phyloP scores from a whole-genome alignment of 139 green algal genomes.

The Chlorella sorokiniana region DNA sequence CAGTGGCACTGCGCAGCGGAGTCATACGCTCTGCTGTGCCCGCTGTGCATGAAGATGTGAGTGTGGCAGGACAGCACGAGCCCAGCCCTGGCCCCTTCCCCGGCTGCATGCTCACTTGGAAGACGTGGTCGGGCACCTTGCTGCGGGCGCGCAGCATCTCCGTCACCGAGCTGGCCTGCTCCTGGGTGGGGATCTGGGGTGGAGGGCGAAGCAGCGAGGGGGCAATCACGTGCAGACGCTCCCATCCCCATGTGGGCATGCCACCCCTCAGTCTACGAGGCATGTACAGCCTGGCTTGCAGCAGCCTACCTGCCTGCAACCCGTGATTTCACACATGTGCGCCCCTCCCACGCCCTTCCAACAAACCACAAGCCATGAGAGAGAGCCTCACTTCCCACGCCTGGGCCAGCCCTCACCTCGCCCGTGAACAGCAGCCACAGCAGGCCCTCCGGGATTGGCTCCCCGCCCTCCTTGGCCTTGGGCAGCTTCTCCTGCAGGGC shows the following conservation, averaged over 20 bases:
- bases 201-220: not conserved
- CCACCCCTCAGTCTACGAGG: no score
- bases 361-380: no score
- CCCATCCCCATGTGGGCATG: no score
- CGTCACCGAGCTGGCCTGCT: conserved; percentile 75
- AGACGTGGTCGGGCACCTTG: conserved; percentile 28
- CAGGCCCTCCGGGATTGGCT: conserved; percentile 96
- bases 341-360: no score
- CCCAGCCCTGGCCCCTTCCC: no score
- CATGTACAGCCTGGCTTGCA: not conserved
- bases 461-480: conserved; percentile 62
- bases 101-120: not conserved
- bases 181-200: conserved; percentile 45
- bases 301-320: not conserved
- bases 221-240: no score
- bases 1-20: no score
- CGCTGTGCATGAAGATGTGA: no score
- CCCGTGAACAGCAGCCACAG: conserved; percentile 98
- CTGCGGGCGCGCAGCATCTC: conserved; percentile 66
- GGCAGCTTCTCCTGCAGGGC: conserved; percentile 85
- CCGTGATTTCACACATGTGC: not conserved
- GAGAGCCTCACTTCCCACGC: not conserved
- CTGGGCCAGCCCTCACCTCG: conserved; percentile 50
- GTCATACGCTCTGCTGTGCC: no score
- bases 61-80: no score